Base-by-base conservation (phyloP, 176 grass and related monocot genomes). In the Poa annua region DNA sequence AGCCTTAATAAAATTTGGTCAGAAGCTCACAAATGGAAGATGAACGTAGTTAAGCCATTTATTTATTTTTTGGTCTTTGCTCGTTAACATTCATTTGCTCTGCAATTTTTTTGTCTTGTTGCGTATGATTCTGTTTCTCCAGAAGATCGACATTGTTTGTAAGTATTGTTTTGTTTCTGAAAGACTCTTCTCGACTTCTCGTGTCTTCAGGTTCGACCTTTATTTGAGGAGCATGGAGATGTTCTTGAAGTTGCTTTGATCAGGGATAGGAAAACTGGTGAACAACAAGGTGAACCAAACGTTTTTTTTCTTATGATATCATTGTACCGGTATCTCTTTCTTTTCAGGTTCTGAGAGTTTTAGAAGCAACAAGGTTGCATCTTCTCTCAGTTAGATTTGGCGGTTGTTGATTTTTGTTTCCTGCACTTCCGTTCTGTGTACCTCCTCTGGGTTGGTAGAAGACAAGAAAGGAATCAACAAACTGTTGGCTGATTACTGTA, bases 231-330 rank as follows among this genome's bases (percentile, higher is more conserved):
- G 36, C 96, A 99, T 80, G 96, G 96, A 54, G 77, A 94, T 89
- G 96, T 99, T 83, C 81, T 99, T 84, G 96, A 99, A 89, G 96
- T 99, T 65, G 96, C 96, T 76, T 87, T 99, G 77, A 99, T 99
- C 84, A 99, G 90, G 85, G 96, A 96, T 92, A 96, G 86, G 77
- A 96, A 96, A 59, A 99, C 91, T 12, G 96, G 96, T 57, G 86
- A 99, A 81, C 93, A 99, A 85, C 93, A 95, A 99, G 96, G 96
- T 99, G 76, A 2, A 80, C 19, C 82, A 84, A 76, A 51, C 71
- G 85, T 66, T 7, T 41, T 96, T 96, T 90, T 50, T 26, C 56
- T 84, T 80, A 74, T 73, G 62, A 75, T 87, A 75, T 94, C 35
- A 85, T 74, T 53, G 86, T 85, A n/a, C 61, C 4, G 57, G 82